Evolutionary conservation across 1,139 yeast species (phyloP), one percentile per base, ranked within the genome.

Genomic region (Groenewaldozyma sp.): DNA sequence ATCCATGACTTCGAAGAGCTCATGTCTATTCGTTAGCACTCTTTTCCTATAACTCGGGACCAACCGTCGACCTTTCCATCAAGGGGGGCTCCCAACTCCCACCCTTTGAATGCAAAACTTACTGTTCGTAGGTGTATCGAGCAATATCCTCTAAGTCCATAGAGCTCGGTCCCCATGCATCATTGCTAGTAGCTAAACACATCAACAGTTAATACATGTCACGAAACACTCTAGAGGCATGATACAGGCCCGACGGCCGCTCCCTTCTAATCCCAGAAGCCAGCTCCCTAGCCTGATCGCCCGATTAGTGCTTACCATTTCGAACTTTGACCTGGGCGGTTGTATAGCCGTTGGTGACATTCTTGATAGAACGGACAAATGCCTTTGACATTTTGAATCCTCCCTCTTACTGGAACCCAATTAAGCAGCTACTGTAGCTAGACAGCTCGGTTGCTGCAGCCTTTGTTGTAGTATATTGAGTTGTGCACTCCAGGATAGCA

Each of bases 261-360:
- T n/a, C n/a, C n/a, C n/a, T n/a, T n/a, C n/a, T n/a, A n/a, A n/a
- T n/a, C n/a, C n/a, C n/a, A n/a, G n/a, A n/a, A n/a, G n/a, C n/a
- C n/a, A n/a, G n/a, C 27, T 9, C 11, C 9, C 9, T 34, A 16
- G 4, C 6, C 6, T n/a, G n/a, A n/a, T n/a, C n/a, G n/a, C n/a
- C n/a, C n/a, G n/a, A n/a, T n/a, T n/a, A n/a, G n/a, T n/a, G n/a
- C 58, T 20, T 53, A 64, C 57, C 63, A 55, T 86, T 86, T 57
- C 98, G 75, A 33, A 88, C 96, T 59, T 82, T 68, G 28, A 86
- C 78, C 61, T 91, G 97, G 10, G 87, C 82, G 10, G 81, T 62
- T 7, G 95, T 75, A 66, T 91, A 91, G 34, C 98, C 97, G 58
- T 79, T 84, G 56, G 95, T 84, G 37, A 88, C 94, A 63, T 91